Evolutionary conservation across 345 rosid genomes (phyloP), one percentile per base, ranked within the genome.

Genomic region (Kandelia obovata): DNA sequence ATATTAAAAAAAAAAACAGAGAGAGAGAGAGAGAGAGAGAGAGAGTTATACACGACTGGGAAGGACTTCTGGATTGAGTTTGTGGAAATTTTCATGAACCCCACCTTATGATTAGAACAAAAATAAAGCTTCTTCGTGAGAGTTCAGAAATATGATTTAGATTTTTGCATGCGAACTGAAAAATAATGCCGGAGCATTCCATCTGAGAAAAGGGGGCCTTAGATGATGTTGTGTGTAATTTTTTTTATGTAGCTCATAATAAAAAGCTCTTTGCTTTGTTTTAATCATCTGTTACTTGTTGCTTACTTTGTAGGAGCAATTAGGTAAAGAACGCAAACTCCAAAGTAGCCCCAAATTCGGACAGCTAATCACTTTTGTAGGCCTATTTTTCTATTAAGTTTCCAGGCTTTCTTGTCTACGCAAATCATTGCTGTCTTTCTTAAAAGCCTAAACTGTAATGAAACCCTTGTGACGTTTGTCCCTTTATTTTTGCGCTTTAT

Each of bases 391-490:
- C 26, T 65, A 52, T 23, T 25, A 52, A 52, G 62, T 47, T 77
- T 64, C 71, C 46, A 76, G 66, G 76, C 79, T 84, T 84, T 77
- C 74, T 81, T 77, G 80, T 68, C 27, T 60, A 80, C 84, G 82
- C 79, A 76, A 78, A 75, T 75, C 61, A 66, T 75, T 76, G 72
- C 25, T 31, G 43, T 74, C 73, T 67, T 78, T 74, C 87, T 84
- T 62, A 81, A 84, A 83, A 88, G 84, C 84, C 77, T 80, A 80
- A 84, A 78, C 70, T 58, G 26, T 76, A 72, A 70, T 65, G 68
- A 76, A 62, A 43, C 70, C 52, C 74, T 64, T 13, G 53, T 21
- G 53, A 10, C 8, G 13, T 53, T 46, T 27, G 57, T 39, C 32
- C 57, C 19, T 13, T 43, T 43, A 11, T 72, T 65, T 23, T 62